Percentiles rank a stretch among this genome's conserved stretches.
phyloP scores from a whole-genome alignment of 805 yeast genomes.

The Yarrowia sp. region DNA sequence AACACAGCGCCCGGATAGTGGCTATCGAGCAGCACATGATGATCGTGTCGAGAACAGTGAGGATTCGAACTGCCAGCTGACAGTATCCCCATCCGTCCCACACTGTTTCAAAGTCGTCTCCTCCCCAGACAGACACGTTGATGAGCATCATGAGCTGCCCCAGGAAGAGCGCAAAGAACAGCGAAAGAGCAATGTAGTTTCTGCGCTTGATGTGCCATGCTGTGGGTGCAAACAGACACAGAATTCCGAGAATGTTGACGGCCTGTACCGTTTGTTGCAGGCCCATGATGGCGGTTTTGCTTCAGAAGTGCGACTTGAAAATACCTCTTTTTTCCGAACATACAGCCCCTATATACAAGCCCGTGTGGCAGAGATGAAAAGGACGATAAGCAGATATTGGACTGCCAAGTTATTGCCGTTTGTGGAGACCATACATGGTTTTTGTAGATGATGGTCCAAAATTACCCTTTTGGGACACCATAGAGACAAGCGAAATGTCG shows the following conservation, averaged over 20 bases:
- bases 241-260: background rate
- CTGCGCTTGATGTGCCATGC: slow-evolving; percentile 5
- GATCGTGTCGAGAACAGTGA: background rate
- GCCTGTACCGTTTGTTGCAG: slow-evolving; percentile 2
- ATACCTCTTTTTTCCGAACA: too few species aligned
- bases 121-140: slow-evolving; percentile 10
- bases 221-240: background rate
- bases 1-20: background rate
- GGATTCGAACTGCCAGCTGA: background rate
- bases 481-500: background rate
- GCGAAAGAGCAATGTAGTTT: background rate
- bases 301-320: too few species aligned
- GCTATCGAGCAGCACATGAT: slow-evolving; percentile 12
- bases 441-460: background rate
- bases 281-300: background rate
- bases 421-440: background rate
- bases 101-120: background rate
- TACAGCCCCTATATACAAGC: too few species aligned
- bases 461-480: background rate
- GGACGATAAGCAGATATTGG: too few species aligned
- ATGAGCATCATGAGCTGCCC: slow-evolving; percentile 18
- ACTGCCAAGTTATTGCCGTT: too few species aligned
- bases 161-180: background rate
- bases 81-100: slow-evolving; percentile 15
- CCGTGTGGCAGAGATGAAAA: background rate